These are phyloP conservation scores for Entomortierella chlamydospora DNA, from an alignment of 192 early-diverging fungal genomes.

Conservation along the genomic window DNA sequence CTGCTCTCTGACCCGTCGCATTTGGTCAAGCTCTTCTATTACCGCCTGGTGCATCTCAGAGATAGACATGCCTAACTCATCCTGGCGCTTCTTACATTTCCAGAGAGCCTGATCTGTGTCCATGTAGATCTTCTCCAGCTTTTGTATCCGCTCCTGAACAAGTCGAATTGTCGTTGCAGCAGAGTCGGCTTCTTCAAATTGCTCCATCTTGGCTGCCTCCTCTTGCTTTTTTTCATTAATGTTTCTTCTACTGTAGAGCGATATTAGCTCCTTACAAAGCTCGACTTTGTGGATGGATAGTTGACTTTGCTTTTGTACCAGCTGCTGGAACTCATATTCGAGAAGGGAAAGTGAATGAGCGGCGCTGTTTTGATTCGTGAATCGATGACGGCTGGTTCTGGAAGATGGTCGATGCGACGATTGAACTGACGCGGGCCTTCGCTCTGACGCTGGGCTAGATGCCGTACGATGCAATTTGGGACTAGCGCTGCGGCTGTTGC, in stretches of 20 bases:
- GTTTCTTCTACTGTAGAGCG: conserved; percentile 31
- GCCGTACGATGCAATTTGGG: conserved; percentile 9
- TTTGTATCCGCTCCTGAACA: conserved; percentile 24
- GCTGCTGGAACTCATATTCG: conserved; percentile 32
- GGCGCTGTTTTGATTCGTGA: conserved; percentile 12
- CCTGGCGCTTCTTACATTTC: conserved; percentile 38
- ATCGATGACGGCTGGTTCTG: background rate
- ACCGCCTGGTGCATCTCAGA: conserved; percentile 20
- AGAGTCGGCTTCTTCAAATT: conserved; percentile 33
- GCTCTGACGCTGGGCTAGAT: background rate
- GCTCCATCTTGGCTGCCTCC: conserved; percentile 16
- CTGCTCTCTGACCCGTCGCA: conserved; percentile 10
- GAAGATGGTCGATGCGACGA: background rate
- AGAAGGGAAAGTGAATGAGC: conserved; percentile 16
- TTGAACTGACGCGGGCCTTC: background rate
- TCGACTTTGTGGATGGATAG: conserved; percentile 29
- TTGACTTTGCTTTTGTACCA: conserved; percentile 27
- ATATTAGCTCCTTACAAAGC: conserved; percentile 21
- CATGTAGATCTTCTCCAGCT: conserved; percentile 15
- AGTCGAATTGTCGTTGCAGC: conserved; percentile 8
- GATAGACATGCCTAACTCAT: conserved; percentile 27
- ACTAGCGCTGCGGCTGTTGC: background rate
- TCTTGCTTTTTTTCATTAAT: conserved; percentile 23
- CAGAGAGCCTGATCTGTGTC: conserved; percentile 26
- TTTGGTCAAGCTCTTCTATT: conserved; percentile 25